phyloP scores from a whole-genome alignment of 345 rosid genomes.

The Combretum micranthum region DNA sequence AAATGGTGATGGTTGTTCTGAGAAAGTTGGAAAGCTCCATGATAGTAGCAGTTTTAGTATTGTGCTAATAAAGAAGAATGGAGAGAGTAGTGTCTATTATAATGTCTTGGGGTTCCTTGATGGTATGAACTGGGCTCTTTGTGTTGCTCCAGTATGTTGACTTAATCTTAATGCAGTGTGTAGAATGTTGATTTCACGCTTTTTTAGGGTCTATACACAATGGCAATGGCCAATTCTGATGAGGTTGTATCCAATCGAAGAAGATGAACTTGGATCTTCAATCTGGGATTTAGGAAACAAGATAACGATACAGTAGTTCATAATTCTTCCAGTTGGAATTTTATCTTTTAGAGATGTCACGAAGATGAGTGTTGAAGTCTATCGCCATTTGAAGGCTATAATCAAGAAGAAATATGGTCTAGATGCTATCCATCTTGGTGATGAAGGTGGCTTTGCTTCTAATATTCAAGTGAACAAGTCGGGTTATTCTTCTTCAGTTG shows the following conservation, averaged over 20 bases:
- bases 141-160: constrained; percentile 64
- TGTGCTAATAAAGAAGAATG: constrained; percentile 14
- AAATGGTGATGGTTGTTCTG: constrained; percentile 18
- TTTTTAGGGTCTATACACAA: constrained; percentile 59
- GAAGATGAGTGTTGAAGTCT: too few species aligned
- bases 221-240: constrained; percentile 84
- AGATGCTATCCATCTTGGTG: too few species aligned
- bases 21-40: constrained; percentile 24
- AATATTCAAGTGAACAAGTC: too few species aligned
- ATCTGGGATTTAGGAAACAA: constrained; percentile 70
- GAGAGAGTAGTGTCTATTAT: constrained; percentile 22
- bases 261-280: constrained; percentile 55
- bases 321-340: too few species aligned
- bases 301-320: too few species aligned
- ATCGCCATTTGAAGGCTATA: too few species aligned
- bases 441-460: too few species aligned
- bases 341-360: too few species aligned
- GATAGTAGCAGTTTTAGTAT: not conserved
- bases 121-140: constrained; percentile 76
- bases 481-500: too few species aligned
- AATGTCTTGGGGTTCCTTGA: constrained; percentile 78
- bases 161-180: constrained; percentile 61
- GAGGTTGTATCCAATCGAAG: constrained; percentile 60
- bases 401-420: too few species aligned
- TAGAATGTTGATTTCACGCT: constrained; percentile 64